These are phyloP conservation scores for Byssothecium circinans DNA, from an alignment of 2,329 filamentous ascomycete genomes.

Conservation along the genomic window DNA sequence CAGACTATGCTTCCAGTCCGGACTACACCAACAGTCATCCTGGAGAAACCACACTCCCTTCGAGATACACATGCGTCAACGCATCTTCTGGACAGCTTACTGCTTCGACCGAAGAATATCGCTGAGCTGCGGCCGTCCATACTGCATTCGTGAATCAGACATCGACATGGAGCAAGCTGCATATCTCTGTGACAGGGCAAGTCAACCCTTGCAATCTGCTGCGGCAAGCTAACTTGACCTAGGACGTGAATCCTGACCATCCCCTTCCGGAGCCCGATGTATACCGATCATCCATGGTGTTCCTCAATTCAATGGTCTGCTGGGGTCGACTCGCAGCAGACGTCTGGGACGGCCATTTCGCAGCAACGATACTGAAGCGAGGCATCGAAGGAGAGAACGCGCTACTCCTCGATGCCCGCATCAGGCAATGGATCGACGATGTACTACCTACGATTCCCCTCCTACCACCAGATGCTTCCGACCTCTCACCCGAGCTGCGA, in stretches of 20 bases:
- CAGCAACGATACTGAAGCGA: constrained; percentile 7
- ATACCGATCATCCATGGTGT: constrained; percentile 19
- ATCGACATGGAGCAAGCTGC: constrained; percentile 28
- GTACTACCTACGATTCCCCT: constrained; percentile 14
- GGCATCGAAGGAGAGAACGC: constrained; percentile 13
- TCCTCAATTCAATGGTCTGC: constrained; percentile 24
- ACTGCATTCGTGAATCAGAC: constrained; percentile 30
- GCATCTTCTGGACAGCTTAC: constrained; percentile 34
- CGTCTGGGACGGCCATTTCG: constrained; percentile 24
- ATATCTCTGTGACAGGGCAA: constrained; percentile 22
- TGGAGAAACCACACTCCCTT: constrained; percentile 17
- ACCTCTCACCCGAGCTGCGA: constrained; percentile 9
- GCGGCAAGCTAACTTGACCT: background rate
- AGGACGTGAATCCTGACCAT: constrained; percentile 19
- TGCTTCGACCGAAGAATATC: constrained; percentile 33
- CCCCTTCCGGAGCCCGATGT: constrained; percentile 14
- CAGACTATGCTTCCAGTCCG: constrained; percentile 30
- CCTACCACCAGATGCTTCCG: constrained; percentile 6
- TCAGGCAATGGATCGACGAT: constrained; percentile 15
- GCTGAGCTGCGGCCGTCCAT: constrained; percentile 34
- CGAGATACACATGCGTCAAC: constrained; percentile 26
- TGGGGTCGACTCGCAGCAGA: constrained; percentile 29
- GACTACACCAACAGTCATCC: constrained; percentile 30
- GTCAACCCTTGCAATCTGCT: background rate
- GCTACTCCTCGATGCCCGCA: constrained; percentile 14